Percentiles rank a stretch among this genome's conserved stretches.
Conservation (phyloP, 371 early-diverging fungal species). For the Rhizoclosmatium hyalinum region DNA sequence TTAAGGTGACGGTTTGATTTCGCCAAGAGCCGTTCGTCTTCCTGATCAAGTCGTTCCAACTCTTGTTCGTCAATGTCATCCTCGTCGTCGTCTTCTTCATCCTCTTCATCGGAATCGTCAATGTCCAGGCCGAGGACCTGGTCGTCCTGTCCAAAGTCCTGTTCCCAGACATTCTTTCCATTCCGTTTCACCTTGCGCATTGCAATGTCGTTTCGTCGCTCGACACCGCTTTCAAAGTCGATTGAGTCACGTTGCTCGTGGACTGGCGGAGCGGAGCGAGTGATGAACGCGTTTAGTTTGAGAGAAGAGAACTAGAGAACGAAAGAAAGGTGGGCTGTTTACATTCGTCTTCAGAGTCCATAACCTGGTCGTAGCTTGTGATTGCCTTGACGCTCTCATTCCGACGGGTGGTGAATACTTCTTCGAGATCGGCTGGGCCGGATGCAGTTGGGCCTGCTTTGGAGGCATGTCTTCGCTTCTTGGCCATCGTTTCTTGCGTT, state of each 20-base stretch:
- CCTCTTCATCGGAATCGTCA: conserved; percentile 38
- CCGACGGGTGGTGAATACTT: not conserved
- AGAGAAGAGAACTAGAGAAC: not conserved
- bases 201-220: conserved; percentile 2
- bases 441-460: not conserved
- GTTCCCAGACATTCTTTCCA: conserved; percentile 8
- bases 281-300: not conserved
- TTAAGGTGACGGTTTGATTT: conserved; percentile 22
- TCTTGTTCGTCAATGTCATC: conserved; percentile 28
- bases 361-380: conserved; percentile 42
- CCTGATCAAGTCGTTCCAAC: conserved; percentile 36
- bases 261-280: conserved; percentile 28
- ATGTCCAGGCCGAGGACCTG: conserved; percentile 36
- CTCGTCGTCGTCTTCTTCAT: conserved; percentile 37
- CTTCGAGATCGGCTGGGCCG: conserved; percentile 12
- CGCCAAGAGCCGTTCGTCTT: conserved; percentile 36
- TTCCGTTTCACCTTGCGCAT: conserved; percentile 9
- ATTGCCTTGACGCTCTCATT: conserved; percentile 11
- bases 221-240: conserved; percentile 12
- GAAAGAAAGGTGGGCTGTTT: not conserved
- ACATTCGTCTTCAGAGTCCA: conserved; percentile 54
- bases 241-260: conserved; percentile 48
- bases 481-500: conserved; percentile 7
- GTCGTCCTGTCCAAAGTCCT: conserved; percentile 30
- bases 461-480: conserved; percentile 14